Conservation (phyloP, 2,329 filamentous ascomycete genomes). For the Trichophyton mentagrophytes region DNA sequence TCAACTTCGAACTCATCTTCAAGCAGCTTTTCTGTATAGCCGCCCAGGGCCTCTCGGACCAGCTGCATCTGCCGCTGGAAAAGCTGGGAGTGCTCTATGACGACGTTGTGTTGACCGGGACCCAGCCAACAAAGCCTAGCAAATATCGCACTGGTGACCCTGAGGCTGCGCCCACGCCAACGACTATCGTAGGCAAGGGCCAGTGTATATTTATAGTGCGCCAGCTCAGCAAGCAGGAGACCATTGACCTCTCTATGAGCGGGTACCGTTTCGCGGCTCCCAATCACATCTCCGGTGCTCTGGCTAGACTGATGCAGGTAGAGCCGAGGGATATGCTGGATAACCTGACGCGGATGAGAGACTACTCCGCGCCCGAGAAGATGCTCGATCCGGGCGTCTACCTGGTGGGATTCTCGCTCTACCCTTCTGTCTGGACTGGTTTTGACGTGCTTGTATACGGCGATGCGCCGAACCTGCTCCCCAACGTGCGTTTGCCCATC, state of each 20-base stretch:
- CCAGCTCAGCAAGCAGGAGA: constrained; percentile 46
- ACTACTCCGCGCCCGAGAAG: constrained; percentile 29
- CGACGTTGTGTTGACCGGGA: constrained; percentile 57
- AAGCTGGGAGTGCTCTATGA: constrained; percentile 61
- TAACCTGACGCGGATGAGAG: constrained; percentile 52
- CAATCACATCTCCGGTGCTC: constrained; percentile 53
- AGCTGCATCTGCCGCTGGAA: constrained; percentile 50
- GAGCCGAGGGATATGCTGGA: constrained; percentile 47
- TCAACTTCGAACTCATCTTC: constrained; percentile 63
- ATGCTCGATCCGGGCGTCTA: constrained; percentile 28
- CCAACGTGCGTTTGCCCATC: constrained; percentile 44
- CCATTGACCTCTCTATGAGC: constrained; percentile 51
- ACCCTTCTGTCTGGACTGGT: constrained; percentile 40
- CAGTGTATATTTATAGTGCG: constrained; percentile 72
- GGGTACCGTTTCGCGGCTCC: constrained; percentile 68
- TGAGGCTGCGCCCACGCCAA: constrained; percentile 25
- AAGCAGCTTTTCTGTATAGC: constrained; percentile 74
- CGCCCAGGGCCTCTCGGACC: constrained; percentile 58
- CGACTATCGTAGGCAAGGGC: constrained; percentile 48
- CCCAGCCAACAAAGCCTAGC: constrained; percentile 21
- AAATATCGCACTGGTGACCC: constrained; percentile 21
- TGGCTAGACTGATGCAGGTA: constrained; percentile 64
- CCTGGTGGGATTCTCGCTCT: constrained; percentile 32
- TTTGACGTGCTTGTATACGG: constrained; percentile 53
- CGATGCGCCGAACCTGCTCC: constrained; percentile 46